phyloP scores from a whole-genome alignment of 441 rosid genomes.

The Corymbia calophylla region DNA sequence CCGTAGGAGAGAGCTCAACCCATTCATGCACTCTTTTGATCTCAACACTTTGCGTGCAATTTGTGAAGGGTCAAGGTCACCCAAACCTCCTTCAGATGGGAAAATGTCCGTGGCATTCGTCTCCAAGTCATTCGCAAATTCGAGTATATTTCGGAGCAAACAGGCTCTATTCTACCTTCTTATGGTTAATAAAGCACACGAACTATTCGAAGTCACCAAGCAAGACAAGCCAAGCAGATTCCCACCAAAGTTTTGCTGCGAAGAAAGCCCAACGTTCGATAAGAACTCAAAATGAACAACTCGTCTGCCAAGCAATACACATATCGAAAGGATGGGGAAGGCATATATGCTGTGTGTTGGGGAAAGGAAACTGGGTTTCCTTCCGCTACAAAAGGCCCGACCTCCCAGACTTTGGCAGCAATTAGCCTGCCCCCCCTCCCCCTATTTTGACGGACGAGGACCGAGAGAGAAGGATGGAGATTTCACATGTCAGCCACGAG shows the following conservation, averaged over 20 bases:
- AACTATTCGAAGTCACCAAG: background rate
- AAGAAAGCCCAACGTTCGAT: background rate
- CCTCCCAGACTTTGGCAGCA: background rate
- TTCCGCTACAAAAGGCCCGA: background rate
- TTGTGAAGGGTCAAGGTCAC: background rate
- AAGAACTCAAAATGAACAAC: background rate
- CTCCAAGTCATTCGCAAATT: background rate
- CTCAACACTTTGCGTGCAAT: background rate
- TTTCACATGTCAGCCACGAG: constrained; percentile 6
- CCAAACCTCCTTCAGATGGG: background rate
- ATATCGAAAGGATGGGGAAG: background rate
- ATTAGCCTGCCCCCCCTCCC: background rate
- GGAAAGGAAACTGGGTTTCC: background rate
- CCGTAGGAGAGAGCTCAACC: background rate
- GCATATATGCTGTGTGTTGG: background rate
- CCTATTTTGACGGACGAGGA: too few species aligned
- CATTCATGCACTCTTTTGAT: background rate
- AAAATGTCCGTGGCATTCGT: background rate
- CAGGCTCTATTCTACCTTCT: background rate
- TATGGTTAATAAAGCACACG: background rate
- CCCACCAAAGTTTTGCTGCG: background rate
- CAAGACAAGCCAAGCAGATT: background rate
- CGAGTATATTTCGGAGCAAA: background rate
- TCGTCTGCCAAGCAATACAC: background rate
- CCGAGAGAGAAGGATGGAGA: background rate